Evolutionary conservation across 805 yeast genomes (phyloP), one percentile per base, ranked within the genome.

Genomic region (Kazachstania viticola): DNA sequence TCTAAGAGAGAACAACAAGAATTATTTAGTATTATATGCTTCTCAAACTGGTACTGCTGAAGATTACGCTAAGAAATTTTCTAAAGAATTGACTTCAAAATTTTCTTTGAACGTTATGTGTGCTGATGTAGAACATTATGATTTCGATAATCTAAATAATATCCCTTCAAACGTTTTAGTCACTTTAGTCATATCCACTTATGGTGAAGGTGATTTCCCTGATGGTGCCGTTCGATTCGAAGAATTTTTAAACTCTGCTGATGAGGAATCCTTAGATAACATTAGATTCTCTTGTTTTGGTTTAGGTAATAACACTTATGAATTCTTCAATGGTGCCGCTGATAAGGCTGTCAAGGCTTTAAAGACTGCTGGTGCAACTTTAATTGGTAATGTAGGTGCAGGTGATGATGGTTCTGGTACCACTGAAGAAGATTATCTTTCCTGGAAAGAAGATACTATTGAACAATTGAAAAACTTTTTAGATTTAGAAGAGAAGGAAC

Each of bases 21-120:
- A 79, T 43, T 79, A 79, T 21, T 61, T 85, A 25, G 79, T 91
- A 3, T 69, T 91, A 39, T 91, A 70, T 54, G 97, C 95, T 13
- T 88, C 97, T 9, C 98, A 91, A 60, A 91, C 98, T 5, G 98
- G 98, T 41, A 91, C 98, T 12, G 94, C 97, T 28, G 98, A 91
- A 61, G 98, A 91, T 53, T 88, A 85, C 48, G 94, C 96, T 14
- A 72, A 79, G 45, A 82, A 88, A 54, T 76, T 84, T 45, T 73
- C 94, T 29, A 85, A 85, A 53, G 98, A 91, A 55, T 73, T 88
- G 46, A 74, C 75, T 45, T 67, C 94, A 17, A 71, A 79, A 54
- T 88, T 80, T 53, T 83, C 87, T 28, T 67, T 91, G 45, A 73
- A 76, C 39, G 74, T 88, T 3, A 74, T 91, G 79, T 73, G 79